Conservation (phyloP, 192 early-diverging fungal genomes). For the Phycomyces blakesleeanus region DNA sequence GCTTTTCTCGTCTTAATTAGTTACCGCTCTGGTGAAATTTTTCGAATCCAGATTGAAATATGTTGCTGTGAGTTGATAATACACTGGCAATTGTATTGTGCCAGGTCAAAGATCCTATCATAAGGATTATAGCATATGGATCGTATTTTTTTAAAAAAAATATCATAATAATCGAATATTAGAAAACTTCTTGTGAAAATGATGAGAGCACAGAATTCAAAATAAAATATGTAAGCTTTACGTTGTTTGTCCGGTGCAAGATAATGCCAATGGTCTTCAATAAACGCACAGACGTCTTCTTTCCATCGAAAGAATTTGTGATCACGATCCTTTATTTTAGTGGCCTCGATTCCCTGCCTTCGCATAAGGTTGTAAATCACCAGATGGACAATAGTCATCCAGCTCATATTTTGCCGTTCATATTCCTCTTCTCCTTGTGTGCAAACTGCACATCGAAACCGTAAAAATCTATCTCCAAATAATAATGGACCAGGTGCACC, state of each 20-base stretch:
- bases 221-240: no score
- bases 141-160: no score
- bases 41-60: conserved; percentile 75
- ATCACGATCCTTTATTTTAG: conserved; percentile 33
- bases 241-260: conserved; percentile 65
- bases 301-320: conserved; percentile 76
- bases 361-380: conserved; percentile 70
- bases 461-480: conserved; percentile 70
- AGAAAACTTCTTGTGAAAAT: no score
- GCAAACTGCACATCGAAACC: conserved; percentile 75
- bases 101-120: conserved; percentile 72
- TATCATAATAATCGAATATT: no score
- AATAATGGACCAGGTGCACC: conserved; percentile 56
- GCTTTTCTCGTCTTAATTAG: not conserved
- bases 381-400: conserved; percentile 67
- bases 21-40: conserved; percentile 67
- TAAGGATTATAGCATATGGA: no score
- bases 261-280: conserved; percentile 72
- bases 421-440: conserved; percentile 57
- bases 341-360: conserved; percentile 32
- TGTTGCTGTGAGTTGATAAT: conserved; percentile 70
- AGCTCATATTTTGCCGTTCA: conserved; percentile 65
- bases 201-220: no score
- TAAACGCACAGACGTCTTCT: conserved; percentile 76
- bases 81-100: conserved; percentile 83